Evolutionary conservation across 2,329 filamentous ascomycete species (phyloP).

Genomic region (Aspergillus niger): DNA sequence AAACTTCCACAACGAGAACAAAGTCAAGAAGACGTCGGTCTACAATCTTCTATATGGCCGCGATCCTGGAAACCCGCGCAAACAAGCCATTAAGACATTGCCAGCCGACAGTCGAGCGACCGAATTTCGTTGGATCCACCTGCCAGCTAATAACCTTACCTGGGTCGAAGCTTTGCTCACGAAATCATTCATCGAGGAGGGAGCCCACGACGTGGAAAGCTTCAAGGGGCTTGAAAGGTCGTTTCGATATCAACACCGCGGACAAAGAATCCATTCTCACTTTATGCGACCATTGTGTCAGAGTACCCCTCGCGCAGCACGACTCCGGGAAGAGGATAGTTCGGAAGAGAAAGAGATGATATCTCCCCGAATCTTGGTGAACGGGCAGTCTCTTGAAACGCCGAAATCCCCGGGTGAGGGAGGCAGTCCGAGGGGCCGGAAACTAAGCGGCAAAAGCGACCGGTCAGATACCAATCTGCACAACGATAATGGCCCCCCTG

Average conservation of each 20-base stretch:
- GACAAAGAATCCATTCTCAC: constrained; percentile 59
- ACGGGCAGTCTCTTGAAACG: constrained; percentile 20
- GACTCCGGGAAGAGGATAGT: constrained; percentile 36
- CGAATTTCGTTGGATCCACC: constrained; percentile 57
- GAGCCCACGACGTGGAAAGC: constrained; percentile 62
- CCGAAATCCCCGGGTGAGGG: constrained; percentile 16
- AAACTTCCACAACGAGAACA: constrained; percentile 46
- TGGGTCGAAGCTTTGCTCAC: constrained; percentile 67
- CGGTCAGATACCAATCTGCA: constrained; percentile 29
- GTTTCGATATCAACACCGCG: constrained; percentile 64
- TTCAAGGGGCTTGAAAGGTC: constrained; percentile 65
- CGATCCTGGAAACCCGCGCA: constrained; percentile 47
- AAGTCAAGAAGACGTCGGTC: constrained; percentile 53
- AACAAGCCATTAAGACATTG: constrained; percentile 51
- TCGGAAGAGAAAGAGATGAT: constrained; percentile 23
- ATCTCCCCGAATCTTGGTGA: constrained; percentile 24
- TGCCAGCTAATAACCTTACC: constrained; percentile 56
- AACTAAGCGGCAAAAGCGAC: constrained; percentile 27
- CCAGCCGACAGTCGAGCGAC: constrained; percentile 51
- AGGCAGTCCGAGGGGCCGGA: constrained; percentile 20
- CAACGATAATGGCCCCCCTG: constrained; percentile 27
- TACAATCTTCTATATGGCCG: constrained; percentile 57
- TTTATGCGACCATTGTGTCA: constrained; percentile 65
- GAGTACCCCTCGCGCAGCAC: constrained; percentile 44
- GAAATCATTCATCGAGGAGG: constrained; percentile 65